Conservation (phyloP, 768 basidiomycete species). For the Kwoniella dendrophila region DNA sequence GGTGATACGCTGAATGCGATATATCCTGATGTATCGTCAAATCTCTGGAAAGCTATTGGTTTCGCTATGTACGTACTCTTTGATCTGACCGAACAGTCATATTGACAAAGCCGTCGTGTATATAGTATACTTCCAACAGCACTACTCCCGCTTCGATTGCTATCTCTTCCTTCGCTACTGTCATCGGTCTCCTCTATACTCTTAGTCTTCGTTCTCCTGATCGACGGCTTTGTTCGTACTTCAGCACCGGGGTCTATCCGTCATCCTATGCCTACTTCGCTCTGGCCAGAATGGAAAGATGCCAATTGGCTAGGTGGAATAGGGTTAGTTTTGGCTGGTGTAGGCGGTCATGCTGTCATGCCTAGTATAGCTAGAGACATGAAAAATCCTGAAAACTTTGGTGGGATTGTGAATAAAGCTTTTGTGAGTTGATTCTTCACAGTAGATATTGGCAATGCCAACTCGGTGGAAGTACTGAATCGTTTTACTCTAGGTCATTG, state of each 20-base stretch:
- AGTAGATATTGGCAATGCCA: neutral
- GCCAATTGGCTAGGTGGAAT: slow-evolving; percentile 74
- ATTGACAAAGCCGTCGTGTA: slow-evolving; percentile 11
- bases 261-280: slow-evolving; percentile 69
- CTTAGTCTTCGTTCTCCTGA: slow-evolving; percentile 73
- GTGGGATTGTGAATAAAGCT: slow-evolving; percentile 70
- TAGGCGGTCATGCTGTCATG: slow-evolving; percentile 88
- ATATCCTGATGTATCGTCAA: slow-evolving; percentile 67
- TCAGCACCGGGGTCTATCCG: slow-evolving; percentile 69
- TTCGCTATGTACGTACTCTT: slow-evolving; percentile 64
- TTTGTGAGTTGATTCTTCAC: slow-evolving; percentile 64
- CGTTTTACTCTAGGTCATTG: slow-evolving; percentile 60
- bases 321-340: slow-evolving; percentile 92
- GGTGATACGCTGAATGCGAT: slow-evolving; percentile 81
- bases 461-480: neutral
- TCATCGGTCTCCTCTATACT: slow-evolving; percentile 72
- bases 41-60: slow-evolving; percentile 75
- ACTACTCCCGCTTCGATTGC: slow-evolving; percentile 78
- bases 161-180: slow-evolving; percentile 85
- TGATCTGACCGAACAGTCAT: neutral
- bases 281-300: slow-evolving; percentile 61
- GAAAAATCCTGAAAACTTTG: slow-evolving; percentile 76
- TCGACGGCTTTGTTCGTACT: slow-evolving; percentile 72
- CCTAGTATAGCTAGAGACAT: slow-evolving; percentile 89
- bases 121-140: slow-evolving; percentile 77